A percentile compares a stretch with the other conserved stretches of the same genome.
phyloP scores from a whole-genome alignment of 257 asterid genomes.

The Echites panduratus region DNA sequence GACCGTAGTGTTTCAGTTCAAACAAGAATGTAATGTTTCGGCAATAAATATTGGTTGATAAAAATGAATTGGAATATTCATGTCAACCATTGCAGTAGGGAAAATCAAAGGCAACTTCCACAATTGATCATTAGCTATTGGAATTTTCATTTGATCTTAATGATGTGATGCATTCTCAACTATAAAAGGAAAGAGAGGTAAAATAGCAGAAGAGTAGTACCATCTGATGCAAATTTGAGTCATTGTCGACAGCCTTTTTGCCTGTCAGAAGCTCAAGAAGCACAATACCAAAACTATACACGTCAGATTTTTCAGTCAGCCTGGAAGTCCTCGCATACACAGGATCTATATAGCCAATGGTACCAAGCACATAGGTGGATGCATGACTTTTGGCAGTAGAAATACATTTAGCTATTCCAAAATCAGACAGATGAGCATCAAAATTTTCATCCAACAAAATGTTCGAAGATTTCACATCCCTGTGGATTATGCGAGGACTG shows the following conservation, averaged over 20 bases:
- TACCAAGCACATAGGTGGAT: constrained; percentile 86
- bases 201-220: constrained; percentile 27
- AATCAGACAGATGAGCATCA: constrained; percentile 94
- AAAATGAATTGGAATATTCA: neutral
- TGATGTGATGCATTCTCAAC: neutral
- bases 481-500: constrained; percentile 76
- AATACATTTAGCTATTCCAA: constrained; percentile 77
- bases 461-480: constrained; percentile 93
- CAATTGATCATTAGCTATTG: neutral
- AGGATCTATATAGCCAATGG: constrained; percentile 96
- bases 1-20: neutral
- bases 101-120: neutral
- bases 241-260: constrained; percentile 77
- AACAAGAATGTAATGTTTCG: neutral
- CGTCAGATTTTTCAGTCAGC: constrained; percentile 86
- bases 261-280: constrained; percentile 93
- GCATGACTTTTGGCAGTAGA: constrained; percentile 74
- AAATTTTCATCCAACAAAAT: constrained; percentile 76
- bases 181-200: neutral
- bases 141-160: neutral
- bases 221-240: constrained; percentile 84
- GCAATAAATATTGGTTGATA: neutral
- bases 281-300: constrained; percentile 91
- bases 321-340: constrained; percentile 92
- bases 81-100: neutral